Conservation (phyloP, 306 rosid genomes). For the Prunus kanzakura region DNA sequence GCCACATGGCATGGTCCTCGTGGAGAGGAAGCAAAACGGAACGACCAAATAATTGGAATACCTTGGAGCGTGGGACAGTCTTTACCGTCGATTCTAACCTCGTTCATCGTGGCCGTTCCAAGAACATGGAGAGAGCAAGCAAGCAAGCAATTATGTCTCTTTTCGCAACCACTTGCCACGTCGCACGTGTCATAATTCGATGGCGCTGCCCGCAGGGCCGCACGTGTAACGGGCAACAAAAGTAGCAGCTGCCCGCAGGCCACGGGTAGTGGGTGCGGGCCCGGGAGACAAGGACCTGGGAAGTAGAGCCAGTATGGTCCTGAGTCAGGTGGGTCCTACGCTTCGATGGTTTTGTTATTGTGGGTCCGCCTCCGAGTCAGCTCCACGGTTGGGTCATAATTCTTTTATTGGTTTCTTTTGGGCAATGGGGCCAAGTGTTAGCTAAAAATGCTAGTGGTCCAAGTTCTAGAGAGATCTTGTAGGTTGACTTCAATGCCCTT, state of each 20-base stretch:
- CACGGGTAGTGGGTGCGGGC: constrained; percentile 39
- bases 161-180: constrained; percentile 14
- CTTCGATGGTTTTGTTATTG: constrained; percentile 33
- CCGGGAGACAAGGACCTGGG: constrained; percentile 46
- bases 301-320: constrained; percentile 46
- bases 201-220: background rate
- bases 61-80: background rate
- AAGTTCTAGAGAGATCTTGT: background rate
- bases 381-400: constrained; percentile 35
- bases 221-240: constrained; percentile 42
- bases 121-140: background rate
- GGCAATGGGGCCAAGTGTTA: constrained; percentile 12
- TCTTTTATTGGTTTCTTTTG: background rate
- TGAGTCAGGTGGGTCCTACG: constrained; percentile 45
- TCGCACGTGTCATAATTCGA: constrained; percentile 18
- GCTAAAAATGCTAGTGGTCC: constrained; percentile 20
- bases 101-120: constrained; percentile 12
- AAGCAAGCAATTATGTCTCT: background rate
- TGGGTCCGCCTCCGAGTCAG: constrained; percentile 67
- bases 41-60: constrained; percentile 10
- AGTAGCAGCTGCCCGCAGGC: constrained; percentile 28
- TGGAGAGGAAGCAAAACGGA: background rate
- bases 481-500: background rate
- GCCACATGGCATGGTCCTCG: background rate
- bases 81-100: constrained; percentile 14